Percentiles rank a stretch among this genome's conserved stretches.
Conservation (phyloP, 192 early-diverging fungal genomes). For the Umbelopsis sp. region DNA sequence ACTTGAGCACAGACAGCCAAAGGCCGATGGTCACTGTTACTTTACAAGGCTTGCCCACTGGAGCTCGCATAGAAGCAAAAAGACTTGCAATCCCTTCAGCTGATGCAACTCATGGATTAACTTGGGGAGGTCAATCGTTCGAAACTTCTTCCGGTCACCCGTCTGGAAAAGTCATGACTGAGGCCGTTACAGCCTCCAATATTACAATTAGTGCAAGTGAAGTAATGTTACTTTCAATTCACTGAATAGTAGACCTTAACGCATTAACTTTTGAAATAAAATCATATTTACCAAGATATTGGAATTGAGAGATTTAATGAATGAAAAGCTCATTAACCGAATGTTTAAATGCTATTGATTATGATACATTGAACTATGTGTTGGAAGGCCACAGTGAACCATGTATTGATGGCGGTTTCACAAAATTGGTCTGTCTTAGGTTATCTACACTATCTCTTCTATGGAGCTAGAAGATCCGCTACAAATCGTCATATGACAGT, state of each 20-base stretch:
- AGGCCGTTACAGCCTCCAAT: neutral
- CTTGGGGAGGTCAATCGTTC: neutral
- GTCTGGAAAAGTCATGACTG: neutral
- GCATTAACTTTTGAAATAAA: neutral
- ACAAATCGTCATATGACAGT: neutral
- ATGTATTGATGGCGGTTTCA: too few relatives aligned
- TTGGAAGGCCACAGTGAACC: neutral
- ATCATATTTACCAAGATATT: neutral
- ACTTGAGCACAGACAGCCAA: neutral
- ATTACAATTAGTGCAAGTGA: neutral
- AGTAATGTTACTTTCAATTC: neutral
- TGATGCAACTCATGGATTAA: neutral
- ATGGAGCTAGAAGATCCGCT: neutral
- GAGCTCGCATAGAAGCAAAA: neutral
- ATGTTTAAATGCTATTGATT: constrained; percentile 2
- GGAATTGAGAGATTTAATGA: neutral
- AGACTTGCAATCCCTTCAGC: neutral
- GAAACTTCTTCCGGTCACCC: neutral
- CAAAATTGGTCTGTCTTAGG: neutral
- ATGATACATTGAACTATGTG: constrained; percentile 12
- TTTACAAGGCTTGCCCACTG: neutral
- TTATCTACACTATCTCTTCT: neutral
- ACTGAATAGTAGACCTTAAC: neutral
- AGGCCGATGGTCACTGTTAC: neutral
- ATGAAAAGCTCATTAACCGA: neutral